A percentile compares a stretch with the other conserved stretches of the same genome.
Evolutionary conservation across 2,329 filamentous ascomycete genomes (phyloP).

Genomic region (Botrytis pseudocinerea): DNA sequence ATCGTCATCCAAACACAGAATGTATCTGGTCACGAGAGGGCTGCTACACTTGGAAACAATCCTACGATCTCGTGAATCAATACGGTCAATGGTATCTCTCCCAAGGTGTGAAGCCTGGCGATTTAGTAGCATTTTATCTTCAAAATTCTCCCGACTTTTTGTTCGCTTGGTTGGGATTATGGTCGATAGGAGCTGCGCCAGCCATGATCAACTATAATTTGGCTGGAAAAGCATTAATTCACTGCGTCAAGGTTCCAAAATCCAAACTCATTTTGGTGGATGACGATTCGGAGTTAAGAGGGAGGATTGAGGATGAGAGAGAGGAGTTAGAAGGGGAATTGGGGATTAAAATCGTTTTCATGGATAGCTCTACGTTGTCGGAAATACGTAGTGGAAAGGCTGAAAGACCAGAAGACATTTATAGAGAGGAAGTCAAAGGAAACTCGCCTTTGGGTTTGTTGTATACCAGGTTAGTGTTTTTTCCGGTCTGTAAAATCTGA

Average conservation of each 20-base stretch:
- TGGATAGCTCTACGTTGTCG: constrained; percentile 51
- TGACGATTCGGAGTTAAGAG: constrained; percentile 50
- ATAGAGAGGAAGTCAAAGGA: constrained; percentile 53
- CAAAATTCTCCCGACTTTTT: constrained; percentile 68
- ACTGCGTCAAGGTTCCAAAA: constrained; percentile 62
- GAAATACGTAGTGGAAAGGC: constrained; percentile 51
- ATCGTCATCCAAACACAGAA: constrained; percentile 54
- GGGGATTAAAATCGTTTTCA: constrained; percentile 56
- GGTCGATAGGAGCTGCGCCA: constrained; percentile 66
- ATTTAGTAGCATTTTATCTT: constrained; percentile 67
- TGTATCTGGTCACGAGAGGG: constrained; percentile 68
- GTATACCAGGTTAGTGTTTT: constrained; percentile 59
- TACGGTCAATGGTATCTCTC: constrained; percentile 63
- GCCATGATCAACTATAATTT: constrained; percentile 73
- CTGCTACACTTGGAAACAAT: constrained; percentile 59
- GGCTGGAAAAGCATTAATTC: constrained; percentile 61
- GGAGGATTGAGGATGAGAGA: constrained; percentile 58
- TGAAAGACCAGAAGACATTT: constrained; percentile 54
- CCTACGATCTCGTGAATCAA: constrained; percentile 57
- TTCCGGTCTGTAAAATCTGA: background rate
- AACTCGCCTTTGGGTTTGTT: constrained; percentile 63
- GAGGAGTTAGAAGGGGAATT: constrained; percentile 48
- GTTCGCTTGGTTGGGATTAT: constrained; percentile 63
- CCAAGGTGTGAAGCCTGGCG: constrained; percentile 57
- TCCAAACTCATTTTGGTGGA: constrained; percentile 61